Base-by-base conservation (phyloP, 1,139 yeast genomes). In the Lodderomyces elongisporus region DNA sequence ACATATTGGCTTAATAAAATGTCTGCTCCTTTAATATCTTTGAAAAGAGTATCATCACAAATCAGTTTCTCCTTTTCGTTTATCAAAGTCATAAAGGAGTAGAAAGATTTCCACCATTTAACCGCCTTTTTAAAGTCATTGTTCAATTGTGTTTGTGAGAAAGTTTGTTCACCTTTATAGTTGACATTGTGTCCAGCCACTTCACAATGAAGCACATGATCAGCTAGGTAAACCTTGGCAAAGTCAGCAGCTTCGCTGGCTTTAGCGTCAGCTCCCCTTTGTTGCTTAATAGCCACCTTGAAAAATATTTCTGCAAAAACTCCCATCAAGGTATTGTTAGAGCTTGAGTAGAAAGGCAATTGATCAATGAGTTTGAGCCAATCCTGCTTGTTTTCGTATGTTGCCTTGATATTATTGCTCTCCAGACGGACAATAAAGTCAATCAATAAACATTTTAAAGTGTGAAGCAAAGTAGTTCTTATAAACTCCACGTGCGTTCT, bases 401-500 rank as follows among this genome's bases (percentile, higher is more conserved):
- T 52, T 12, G 45, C 37, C 39, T 61, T 61, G 30, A 63, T 39
- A 25, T 66, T 60, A 34, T 61, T 57, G 55, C 79, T 55, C 66
- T 85, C 53, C 66, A 77, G 57, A 66, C 77, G 46, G 66, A 66
- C 53, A 70, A 70, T 36, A 69, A 67, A 32, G 77, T 77, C 53
- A 66, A 72, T 43, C 67, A 54, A 39, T 61, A 71, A 34, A 68
- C 70, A 52, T 46, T 79, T 85, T 27, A 79, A 54, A 10, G 79
- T 58, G 44, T 78, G 78, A 37, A 77, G 70, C 29, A 79, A 54
- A 31, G 69, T 68, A 14, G 57, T 58, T 24, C 70, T 67, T 32
- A 83, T 58, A 34, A 74, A 73, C 38, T 77, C 70, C 32, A 81
- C 55, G 38, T 79, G 78, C 12, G 88, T 80, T 50, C 91, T 73